Percentiles rank a stretch among this genome's conserved stretches.
phyloP scores from a whole-genome alignment of 148 eudicot species.

The Rhododendron vialii region DNA sequence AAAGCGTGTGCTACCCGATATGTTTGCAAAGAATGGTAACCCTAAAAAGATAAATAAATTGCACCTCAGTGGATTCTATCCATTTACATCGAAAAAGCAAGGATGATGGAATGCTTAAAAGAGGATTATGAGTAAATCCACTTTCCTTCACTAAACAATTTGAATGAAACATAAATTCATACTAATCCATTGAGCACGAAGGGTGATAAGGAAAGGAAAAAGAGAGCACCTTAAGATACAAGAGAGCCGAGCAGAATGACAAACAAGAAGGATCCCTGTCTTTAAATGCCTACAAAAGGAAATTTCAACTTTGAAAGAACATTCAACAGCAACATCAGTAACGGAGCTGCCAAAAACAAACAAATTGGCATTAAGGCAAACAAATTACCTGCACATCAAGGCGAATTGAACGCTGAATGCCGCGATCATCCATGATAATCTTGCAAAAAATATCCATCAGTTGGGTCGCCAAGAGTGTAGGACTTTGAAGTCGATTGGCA shows the following conservation, averaged over 20 bases:
- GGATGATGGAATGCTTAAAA: background rate
- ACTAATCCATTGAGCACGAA: background rate
- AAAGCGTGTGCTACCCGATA: slow-evolving; percentile 53
- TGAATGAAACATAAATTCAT: background rate
- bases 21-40: slow-evolving; percentile 61
- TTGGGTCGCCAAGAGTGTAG: slow-evolving; percentile 49
- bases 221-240: slow-evolving; percentile 46
- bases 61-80: slow-evolving; percentile 2
- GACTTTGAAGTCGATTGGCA: slow-evolving; percentile 53
- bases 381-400: slow-evolving; percentile 51
- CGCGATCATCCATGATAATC: slow-evolving; percentile 37
- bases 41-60: slow-evolving; percentile 25
- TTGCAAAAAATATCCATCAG: slow-evolving; percentile 47
- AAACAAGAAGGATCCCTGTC: slow-evolving; percentile 60
- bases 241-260: slow-evolving; percentile 53
- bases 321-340: background rate
- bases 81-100: background rate
- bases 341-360: background rate
- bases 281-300: slow-evolving; percentile 41
- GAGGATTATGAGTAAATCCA: background rate
- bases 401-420: slow-evolving; percentile 41
- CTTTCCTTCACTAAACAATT: background rate
- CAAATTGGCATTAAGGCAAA: background rate
- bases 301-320: background rate
- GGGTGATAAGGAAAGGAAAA: background rate